Evolutionary conservation across 73 alveolate genomes (phyloP).

Genomic region (Strombidium stylifer): DNA sequence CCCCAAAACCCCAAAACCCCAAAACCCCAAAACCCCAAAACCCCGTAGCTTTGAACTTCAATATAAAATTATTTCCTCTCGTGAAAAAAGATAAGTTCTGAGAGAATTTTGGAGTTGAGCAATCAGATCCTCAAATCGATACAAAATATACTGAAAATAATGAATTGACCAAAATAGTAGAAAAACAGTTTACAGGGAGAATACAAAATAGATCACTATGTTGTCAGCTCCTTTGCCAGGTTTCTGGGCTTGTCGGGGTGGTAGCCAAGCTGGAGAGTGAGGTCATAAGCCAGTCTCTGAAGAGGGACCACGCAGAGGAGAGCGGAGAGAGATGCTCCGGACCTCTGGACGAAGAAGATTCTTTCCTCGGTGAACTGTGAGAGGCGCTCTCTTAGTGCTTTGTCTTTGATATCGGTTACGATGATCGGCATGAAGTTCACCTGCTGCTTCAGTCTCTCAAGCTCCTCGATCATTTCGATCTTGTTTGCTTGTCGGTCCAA

Average conservation of each 20-base stretch:
- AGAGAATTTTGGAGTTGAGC: too few relatives aligned
- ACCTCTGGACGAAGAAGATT: slow-evolving; percentile 15
- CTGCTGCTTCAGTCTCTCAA: slow-evolving; percentile 1
- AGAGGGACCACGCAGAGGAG: slow-evolving; percentile 85
- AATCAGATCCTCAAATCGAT: too few relatives aligned
- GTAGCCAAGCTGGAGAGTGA: slow-evolving; percentile 67
- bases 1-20: too few relatives aligned
- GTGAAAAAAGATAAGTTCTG: too few relatives aligned
- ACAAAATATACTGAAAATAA: too few relatives aligned
- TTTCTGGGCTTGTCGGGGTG: slow-evolving; percentile 95
- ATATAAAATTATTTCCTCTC: too few relatives aligned
- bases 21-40: too few relatives aligned
- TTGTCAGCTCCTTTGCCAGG: slow-evolving; percentile 82
- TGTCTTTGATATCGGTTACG: slow-evolving; percentile 33
- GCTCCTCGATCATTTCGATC: slow-evolving; percentile 1
- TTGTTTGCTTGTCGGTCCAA: slow-evolving; percentile 45
- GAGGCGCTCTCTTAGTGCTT: background rate
- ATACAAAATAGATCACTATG: slow-evolving; percentile 34
- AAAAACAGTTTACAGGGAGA: background rate
- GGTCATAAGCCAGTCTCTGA: slow-evolving; percentile 83
- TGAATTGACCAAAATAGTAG: too few relatives aligned
- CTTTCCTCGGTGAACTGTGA: background rate
- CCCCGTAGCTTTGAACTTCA: too few relatives aligned
- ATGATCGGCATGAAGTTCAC: slow-evolving; percentile 6
- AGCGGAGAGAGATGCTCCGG: slow-evolving; percentile 83